A percentile compares a stretch with the other conserved stretches of the same genome.
Evolutionary conservation across 495 filamentous ascomycete species (phyloP).

Genomic region (Cercophora scortea): DNA sequence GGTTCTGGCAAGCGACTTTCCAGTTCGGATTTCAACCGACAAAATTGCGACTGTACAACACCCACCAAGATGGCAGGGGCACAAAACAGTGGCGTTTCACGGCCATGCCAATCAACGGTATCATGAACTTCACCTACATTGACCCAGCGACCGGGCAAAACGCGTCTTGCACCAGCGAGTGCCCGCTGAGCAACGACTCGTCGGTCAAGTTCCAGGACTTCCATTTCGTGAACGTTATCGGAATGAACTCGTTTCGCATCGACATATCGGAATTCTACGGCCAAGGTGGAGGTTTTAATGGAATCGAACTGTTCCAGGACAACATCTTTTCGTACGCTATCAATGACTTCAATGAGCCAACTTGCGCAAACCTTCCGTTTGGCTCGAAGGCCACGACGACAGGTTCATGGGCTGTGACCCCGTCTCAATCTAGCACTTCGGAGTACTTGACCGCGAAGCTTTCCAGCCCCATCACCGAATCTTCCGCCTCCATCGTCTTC

Average conservation of each 20-base stretch:
- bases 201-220: slow-evolving; percentile 75
- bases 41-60: slow-evolving; percentile 85
- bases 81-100: slow-evolving; percentile 81
- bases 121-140: slow-evolving; percentile 92
- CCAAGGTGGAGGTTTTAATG: slow-evolving; percentile 73
- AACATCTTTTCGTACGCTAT: slow-evolving; percentile 81
- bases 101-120: slow-evolving; percentile 74
- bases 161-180: slow-evolving; percentile 64
- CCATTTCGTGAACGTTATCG: slow-evolving; percentile 75
- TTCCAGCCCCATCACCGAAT: slow-evolving; percentile 39
- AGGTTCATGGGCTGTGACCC: slow-evolving; percentile 64
- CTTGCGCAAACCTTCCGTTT: slow-evolving; percentile 58
- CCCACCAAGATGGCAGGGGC: slow-evolving; percentile 74
- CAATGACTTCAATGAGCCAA: slow-evolving; percentile 79
- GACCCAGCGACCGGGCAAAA: slow-evolving; percentile 61
- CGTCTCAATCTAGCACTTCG: slow-evolving; percentile 54
- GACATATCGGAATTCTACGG: slow-evolving; percentile 85
- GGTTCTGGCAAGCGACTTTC: slow-evolving; percentile 80
- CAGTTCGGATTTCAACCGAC: slow-evolving; percentile 75
- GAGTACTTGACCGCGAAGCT: slow-evolving; percentile 70
- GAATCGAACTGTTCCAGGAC: slow-evolving; percentile 84
- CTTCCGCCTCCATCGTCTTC: slow-evolving; percentile 64
- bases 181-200: slow-evolving; percentile 64
- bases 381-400: slow-evolving; percentile 57
- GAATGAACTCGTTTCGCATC: slow-evolving; percentile 82